Evolutionary conservation across 202 grass and related monocot genomes (phyloP).

Genomic region (Cymbopogon flexuosus): DNA sequence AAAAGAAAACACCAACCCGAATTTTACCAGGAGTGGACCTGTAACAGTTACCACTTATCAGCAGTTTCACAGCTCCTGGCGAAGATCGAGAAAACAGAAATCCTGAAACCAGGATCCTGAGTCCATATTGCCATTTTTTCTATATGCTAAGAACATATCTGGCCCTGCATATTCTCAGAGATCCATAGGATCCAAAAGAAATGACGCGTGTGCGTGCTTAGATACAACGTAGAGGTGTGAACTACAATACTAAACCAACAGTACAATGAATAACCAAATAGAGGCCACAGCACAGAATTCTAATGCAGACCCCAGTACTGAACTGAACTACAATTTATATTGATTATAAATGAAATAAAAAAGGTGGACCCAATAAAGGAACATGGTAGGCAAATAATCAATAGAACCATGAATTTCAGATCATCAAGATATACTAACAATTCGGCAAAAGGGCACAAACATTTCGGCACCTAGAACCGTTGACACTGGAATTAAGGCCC

Average conservation of each 20-base stretch:
- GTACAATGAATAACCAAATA: not conserved
- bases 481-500: not conserved
- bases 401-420: not conserved
- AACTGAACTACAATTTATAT: not conserved
- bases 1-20: not conserved
- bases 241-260: not conserved
- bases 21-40: not conserved
- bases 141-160: not conserved
- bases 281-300: not conserved
- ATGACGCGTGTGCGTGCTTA: not conserved
- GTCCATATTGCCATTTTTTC: not conserved
- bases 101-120: not conserved
- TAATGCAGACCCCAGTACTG: not conserved
- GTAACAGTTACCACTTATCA: not conserved
- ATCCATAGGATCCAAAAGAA: not conserved
- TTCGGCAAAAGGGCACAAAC: not conserved
- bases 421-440: not conserved
- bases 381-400: not conserved
- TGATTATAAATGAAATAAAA: not conserved
- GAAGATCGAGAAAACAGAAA: not conserved
- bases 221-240: not conserved
- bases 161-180: not conserved
- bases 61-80: not conserved
- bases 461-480: not conserved
- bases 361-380: not conserved